Conservation (phyloP, 306 rosid genomes). For the Alnus rubra region DNA sequence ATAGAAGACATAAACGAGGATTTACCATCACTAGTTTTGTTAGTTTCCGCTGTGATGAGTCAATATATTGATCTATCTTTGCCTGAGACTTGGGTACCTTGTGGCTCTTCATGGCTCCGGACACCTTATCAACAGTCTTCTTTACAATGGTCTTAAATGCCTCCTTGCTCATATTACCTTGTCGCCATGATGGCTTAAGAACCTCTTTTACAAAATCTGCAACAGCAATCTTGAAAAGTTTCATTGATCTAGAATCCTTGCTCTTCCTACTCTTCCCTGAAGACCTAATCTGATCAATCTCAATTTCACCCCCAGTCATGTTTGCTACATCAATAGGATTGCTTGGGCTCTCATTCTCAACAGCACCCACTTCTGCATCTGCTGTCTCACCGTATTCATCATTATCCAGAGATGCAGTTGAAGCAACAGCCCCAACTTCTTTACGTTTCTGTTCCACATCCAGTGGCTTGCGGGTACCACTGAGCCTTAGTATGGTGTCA, state of each 20-base stretch:
- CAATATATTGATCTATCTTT: slow-evolving; percentile 83
- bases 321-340: slow-evolving; percentile 43
- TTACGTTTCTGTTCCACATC: slow-evolving; percentile 58
- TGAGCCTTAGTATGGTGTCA: slow-evolving; percentile 45
- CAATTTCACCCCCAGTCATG: slow-evolving; percentile 53
- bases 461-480: slow-evolving; percentile 55
- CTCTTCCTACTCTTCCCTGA: slow-evolving; percentile 69
- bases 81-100: slow-evolving; percentile 86
- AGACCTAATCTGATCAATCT: slow-evolving; percentile 72
- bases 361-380: slow-evolving; percentile 83
- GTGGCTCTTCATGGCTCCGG: slow-evolving; percentile 96
- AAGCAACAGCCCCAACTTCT: slow-evolving; percentile 64
- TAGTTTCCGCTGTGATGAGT: slow-evolving; percentile 86
- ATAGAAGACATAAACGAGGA: slow-evolving; percentile 26
- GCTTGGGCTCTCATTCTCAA: slow-evolving; percentile 75
- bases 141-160: slow-evolving; percentile 97
- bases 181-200: slow-evolving; percentile 95
- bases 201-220: slow-evolving; percentile 94
- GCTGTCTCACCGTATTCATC: slow-evolving; percentile 92
- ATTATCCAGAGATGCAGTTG: slow-evolving; percentile 71
- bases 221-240: slow-evolving; percentile 80
- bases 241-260: slow-evolving; percentile 82
- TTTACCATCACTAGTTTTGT: slow-evolving; percentile 94
- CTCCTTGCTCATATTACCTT: slow-evolving; percentile 99
- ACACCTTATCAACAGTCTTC: slow-evolving; percentile 96